phyloP scores from a whole-genome alignment of 2,329 filamentous ascomycete genomes.

The Neofusicoccum ribis region DNA sequence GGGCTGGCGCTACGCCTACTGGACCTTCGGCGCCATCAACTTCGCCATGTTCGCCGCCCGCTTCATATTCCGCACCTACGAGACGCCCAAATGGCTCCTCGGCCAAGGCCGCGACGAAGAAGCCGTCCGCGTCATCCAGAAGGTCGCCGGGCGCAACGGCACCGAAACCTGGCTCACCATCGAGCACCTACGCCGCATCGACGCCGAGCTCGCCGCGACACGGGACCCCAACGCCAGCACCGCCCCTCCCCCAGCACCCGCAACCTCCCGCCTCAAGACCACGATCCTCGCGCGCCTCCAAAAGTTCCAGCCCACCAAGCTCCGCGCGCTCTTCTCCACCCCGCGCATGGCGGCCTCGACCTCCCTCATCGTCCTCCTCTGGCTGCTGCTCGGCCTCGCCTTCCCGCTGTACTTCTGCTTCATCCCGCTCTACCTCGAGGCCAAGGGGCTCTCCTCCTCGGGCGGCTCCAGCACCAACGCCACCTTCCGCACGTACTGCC shows the following conservation, averaged over 20 bases:
- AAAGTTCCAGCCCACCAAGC: conserved; percentile 21
- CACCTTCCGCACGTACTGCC: conserved; percentile 57
- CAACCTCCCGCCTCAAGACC: conserved; percentile 30
- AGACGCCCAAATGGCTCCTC: conserved; percentile 62
- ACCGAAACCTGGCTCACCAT: conserved; percentile 35
- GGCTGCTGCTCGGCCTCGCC: conserved; percentile 46
- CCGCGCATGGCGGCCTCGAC: conserved; percentile 34
- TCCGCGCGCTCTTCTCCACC: conserved; percentile 42
- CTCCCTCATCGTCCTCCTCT: conserved; percentile 46
- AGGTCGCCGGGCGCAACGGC: conserved; percentile 46
- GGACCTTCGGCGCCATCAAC: conserved; percentile 42
- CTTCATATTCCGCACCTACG: conserved; percentile 55
- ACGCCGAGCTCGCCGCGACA: conserved; percentile 28
- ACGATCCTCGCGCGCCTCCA: conserved; percentile 31
- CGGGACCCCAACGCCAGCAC: not conserved
- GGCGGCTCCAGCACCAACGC: conserved; percentile 36
- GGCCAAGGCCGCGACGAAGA: conserved; percentile 54
- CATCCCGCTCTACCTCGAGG: conserved; percentile 54
- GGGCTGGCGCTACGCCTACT: conserved; percentile 48
- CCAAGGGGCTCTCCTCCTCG: conserved; percentile 48
- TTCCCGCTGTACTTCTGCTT: conserved; percentile 53
- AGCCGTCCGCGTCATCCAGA: conserved; percentile 48
- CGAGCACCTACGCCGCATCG: conserved; percentile 38
- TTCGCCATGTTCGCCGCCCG: conserved; percentile 52
- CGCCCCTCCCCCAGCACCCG: not conserved